Evolutionary conservation across 495 filamentous ascomycete species (phyloP), one percentile per base, ranked within the genome.

Genomic region (Daldinia decipiens): DNA sequence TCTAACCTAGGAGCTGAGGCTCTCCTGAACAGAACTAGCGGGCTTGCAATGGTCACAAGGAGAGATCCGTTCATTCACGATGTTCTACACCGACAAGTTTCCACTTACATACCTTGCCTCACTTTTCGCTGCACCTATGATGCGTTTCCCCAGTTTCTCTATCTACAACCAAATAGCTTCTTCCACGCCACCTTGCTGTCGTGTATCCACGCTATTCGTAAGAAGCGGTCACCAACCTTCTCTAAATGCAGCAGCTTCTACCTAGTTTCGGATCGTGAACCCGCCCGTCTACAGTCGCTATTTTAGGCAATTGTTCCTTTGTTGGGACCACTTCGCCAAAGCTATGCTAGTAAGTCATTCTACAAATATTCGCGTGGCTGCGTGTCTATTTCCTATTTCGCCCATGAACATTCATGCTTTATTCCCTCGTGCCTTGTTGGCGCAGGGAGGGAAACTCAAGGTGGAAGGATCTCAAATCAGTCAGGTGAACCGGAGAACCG

Each of bases 51-150:
- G 40, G 32, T 65, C 66, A 27, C 36, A 73, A 66, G 62, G 31
- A 65, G 53, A 68, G 62, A 66, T 66, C 36, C 56, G 57, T 55
- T 31, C 32, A 32, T 43, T 65, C 32, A 65, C 65, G 70, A 73
- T 69, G 62, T 32, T 61, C 70, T 73, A 69, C 70, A 73, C 70
- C 70, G 70, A 73, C 70, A 73, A 55, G 65, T 73, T 73, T 61
- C 47, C 36, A 50, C 65, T 26, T 32, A 15, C 55, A 62, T 68
- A 54, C 70, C 70, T 69, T 68, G 62, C 65, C 70, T 69, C 63
- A 40, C 57, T 54, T 66, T 63, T 31, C 50, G 56, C 65, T 69
- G 70, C 65, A 73, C 57, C 65, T 27, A 50, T 66, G 65, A 66
- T 59, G 56, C 50, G 61, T 55, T 31, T 62, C 64, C 65, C 64